Percentiles rank a stretch among this genome's conserved stretches.
These are phyloP conservation scores for Cinnamomum chago DNA, from an alignment of 164 flowering plant genomes.

Conservation along the genomic window DNA sequence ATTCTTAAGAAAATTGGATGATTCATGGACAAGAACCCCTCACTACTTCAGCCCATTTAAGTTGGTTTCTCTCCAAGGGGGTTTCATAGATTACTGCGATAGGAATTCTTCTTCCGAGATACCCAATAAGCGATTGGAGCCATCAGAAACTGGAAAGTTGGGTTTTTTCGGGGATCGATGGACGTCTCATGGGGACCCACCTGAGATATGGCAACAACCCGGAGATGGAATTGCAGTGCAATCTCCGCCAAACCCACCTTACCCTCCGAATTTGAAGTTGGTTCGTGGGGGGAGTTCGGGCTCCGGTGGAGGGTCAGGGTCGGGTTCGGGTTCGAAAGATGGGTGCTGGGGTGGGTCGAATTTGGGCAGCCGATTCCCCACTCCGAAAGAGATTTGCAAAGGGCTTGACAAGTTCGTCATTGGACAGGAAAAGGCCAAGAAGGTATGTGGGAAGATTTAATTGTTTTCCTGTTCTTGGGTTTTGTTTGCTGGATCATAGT, in stretches of 20 bases:
- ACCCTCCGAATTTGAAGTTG: constrained; percentile 9
- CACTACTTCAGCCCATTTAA: constrained; percentile 47
- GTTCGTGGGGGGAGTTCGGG: constrained; percentile 22
- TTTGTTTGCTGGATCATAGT: not conserved
- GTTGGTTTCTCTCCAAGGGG: constrained; percentile 47
- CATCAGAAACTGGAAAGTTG: constrained; percentile 3
- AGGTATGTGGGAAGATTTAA: constrained; percentile 40
- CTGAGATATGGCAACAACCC: constrained; percentile 82
- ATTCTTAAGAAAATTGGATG: constrained; percentile 32
- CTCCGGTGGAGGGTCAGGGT: constrained; percentile 37
- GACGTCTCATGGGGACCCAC: constrained; percentile 62
- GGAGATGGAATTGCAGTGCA: constrained; percentile 50
- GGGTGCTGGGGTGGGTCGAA: constrained; percentile 82
- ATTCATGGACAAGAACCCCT: constrained; percentile 29
- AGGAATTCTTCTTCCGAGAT: not conserved
- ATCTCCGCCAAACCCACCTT: constrained; percentile 13
- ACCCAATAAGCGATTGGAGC: not conserved
- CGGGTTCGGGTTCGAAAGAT: constrained; percentile 47
- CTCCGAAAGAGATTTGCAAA: constrained; percentile 88
- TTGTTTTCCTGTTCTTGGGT: not conserved
- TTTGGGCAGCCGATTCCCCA: constrained; percentile 69
- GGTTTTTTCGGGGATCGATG: constrained; percentile 4
- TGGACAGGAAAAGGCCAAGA: constrained; percentile 91
- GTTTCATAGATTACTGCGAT: constrained; percentile 30
- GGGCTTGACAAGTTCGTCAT: constrained; percentile 92